These are phyloP conservation scores for Aureobasidium sp. DNA, from an alignment of 2,329 filamentous ascomycete species.

Conservation along the genomic window DNA sequence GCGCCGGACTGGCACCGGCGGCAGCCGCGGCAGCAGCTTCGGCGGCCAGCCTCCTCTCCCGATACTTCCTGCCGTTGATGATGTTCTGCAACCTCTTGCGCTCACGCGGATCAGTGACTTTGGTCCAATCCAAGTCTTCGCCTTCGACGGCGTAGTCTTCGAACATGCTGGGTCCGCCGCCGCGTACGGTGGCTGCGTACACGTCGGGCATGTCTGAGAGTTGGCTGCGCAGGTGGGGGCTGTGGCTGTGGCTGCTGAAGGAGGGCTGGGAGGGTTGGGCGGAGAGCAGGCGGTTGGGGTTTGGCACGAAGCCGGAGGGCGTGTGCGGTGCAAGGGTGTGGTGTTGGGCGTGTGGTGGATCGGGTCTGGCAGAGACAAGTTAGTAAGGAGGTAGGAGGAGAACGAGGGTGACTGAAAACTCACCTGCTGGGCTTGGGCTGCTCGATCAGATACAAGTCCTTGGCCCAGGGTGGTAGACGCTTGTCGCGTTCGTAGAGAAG, in stretches of 20 bases:
- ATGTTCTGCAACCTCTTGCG: conserved; percentile 34
- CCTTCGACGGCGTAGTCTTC: conserved; percentile 32
- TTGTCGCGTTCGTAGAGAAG: conserved; percentile 82
- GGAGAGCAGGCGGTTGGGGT: conserved; percentile 11
- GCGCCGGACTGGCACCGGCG: conserved; percentile 2
- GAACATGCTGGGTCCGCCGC: conserved; percentile 20
- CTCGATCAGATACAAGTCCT: conserved; percentile 55
- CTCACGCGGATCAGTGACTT: conserved; percentile 32
- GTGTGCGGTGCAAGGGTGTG: conserved; percentile 9
- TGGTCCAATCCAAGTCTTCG: conserved; percentile 35
- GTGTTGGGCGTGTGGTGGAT: neutral
- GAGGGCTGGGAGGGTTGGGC: neutral
- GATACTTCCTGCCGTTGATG: conserved; percentile 35
- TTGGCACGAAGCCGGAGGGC: conserved; percentile 17
- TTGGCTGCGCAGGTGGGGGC: conserved; percentile 6
- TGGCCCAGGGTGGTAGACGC: conserved; percentile 70
- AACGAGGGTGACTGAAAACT: conserved; percentile 1
- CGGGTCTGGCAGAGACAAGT: neutral
- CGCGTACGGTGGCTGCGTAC: conserved; percentile 20
- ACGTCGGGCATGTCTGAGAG: conserved; percentile 17
- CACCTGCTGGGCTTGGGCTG: conserved; percentile 24
- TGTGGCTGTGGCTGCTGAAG: neutral
- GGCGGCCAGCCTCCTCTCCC: conserved; percentile 29
- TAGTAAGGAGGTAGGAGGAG: neutral
- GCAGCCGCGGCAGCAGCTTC: conserved; percentile 10